Evolutionary conservation across 2,329 filamentous ascomycete species (phyloP).

Genomic region (Aspergillus fijiensis): DNA sequence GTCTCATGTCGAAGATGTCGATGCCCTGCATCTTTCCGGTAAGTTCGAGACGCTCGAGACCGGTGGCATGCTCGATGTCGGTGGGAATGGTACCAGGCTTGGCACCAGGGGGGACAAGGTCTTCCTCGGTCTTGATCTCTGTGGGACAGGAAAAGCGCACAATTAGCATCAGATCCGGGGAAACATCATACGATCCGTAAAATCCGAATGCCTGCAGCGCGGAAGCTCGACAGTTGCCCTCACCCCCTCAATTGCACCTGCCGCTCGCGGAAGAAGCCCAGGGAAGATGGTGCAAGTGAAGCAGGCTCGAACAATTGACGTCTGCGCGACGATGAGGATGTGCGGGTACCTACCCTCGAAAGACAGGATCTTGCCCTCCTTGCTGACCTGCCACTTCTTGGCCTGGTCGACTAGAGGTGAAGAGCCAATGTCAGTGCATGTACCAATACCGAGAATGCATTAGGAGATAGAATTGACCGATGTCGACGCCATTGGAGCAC

Average conservation of each 20-base stretch:
- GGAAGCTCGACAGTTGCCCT: not conserved
- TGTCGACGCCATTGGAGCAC: constrained; percentile 24
- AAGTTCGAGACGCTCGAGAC: constrained; percentile 97
- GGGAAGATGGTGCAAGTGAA: not conserved
- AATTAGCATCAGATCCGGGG: constrained; percentile 13
- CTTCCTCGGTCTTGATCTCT: constrained; percentile 82
- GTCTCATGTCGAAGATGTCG: constrained; percentile 97
- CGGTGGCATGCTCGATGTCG: constrained; percentile 92
- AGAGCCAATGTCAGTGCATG: constrained; percentile 26
- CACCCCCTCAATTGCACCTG: constrained; percentile 8
- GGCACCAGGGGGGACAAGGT: constrained; percentile 83
- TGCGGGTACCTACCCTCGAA: constrained; percentile 44
- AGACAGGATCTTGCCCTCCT: constrained; percentile 45
- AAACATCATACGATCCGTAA: constrained; percentile 7
- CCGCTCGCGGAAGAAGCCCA: not conserved
- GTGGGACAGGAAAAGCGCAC: constrained; percentile 20
- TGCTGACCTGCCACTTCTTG: constrained; percentile 45
- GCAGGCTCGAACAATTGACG: constrained; percentile 15
- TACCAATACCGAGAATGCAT: not conserved
- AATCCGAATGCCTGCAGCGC: too few species aligned
- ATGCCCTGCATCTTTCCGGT: constrained; percentile 99
- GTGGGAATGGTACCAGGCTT: constrained; percentile 80
- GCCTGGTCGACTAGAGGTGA: constrained; percentile 32
- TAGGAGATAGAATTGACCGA: not conserved
- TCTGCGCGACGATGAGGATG: constrained; percentile 7